Base-by-base conservation (phyloP, 768 basidiomycete genomes). In the Termitomyces sp. region DNA sequence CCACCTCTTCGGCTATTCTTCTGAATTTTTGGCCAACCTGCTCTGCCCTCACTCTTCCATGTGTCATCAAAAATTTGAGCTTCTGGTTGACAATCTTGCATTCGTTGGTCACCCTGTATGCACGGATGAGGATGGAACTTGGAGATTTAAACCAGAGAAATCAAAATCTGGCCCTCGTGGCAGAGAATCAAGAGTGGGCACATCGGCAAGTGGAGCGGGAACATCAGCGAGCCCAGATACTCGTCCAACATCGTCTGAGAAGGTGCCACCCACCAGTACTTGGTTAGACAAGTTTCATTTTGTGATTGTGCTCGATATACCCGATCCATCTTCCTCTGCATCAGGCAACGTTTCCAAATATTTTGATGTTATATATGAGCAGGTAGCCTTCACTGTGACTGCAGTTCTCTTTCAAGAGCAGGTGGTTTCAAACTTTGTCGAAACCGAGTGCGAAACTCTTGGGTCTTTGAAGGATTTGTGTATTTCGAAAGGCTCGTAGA, bases 91-190 rank as follows among this genome's bases (percentile, higher is more conserved):
- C 66, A 87, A 94, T 62, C 77, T 98, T 24, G 90, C 85, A 5
- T 98, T 98, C 68, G 78, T 98, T 43, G 97, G 97, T 0, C 95
- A 98, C 68, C 97, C 96, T 1, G 93, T 98, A 2, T 90, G 88
- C 65, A 82, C 81, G 11, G 87, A 90, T 51, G 64, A 74, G 28
- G 85, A 87, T 60, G 90, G 87, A 1, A 74, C 65, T 14, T 94
- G 94, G 93, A 74, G 75, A 40, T 90, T 90, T 67, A 83, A 79
- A 64, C 73, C 75, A n/a, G 87, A 88, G 62, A 83, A 79, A 59
- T 60, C 65, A 49, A 81, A 81, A 60, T 57, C 71, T 41, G 73
- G 69, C 37, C 74, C 79, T 22, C 73, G 85, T 55, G 86, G 84
- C 35, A 70, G 86, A 24, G 84, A 81, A 41, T 75, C 79, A 8